Base-by-base conservation (phyloP, 208 protist genomes). In the Strigomonas culicis region DNA sequence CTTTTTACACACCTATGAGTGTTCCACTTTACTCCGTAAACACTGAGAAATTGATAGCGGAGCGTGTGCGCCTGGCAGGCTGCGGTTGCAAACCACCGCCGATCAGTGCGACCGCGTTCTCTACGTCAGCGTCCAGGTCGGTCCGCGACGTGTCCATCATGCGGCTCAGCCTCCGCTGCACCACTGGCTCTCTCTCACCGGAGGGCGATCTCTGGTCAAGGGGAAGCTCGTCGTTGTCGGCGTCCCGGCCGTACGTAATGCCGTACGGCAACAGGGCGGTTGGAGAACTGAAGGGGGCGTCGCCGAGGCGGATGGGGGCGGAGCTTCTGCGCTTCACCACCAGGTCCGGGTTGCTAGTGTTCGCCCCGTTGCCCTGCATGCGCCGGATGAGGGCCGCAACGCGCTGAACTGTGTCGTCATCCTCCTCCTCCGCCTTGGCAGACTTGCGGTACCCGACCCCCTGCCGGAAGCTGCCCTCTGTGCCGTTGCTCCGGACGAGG, bases 371-470 rank as follows among this genome's bases (percentile, higher is more conserved):
- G 39, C 39, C 13, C 39, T 44, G 44, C 57, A 61, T 61, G 21
- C 32, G 27, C n/a, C 27, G 36, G 34, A 61, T 61, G 34, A 61
- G 32, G 8, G 57, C 57, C 21, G 57, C 27, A 1, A 61, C 57
- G 19, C 57, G 28, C 21, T 61, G 34, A 6, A 49, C 25, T 8
- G 34, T 4, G 4, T 61, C 57, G 6, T 61, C 57, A 2, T 61
- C 57, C 2, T 61, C 57, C 21, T 47, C 57, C 36, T 50, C 34
- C 36, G 57, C 27, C 17, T 50, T 32, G 50, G 50, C 28, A 6
- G 53, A 59, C 57, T 61, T 61, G 36, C 57, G 28, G 25, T 50
- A 61, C 13, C 57, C 57, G 25, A 31, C 57, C 11, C 39, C 15
- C 21, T 61, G 57, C 10, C 57, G 17, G 27, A 61, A 61, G 44